Evolutionary conservation across 306 rosid genomes (phyloP).

Genomic region (Macrotyloma uniflorum): DNA sequence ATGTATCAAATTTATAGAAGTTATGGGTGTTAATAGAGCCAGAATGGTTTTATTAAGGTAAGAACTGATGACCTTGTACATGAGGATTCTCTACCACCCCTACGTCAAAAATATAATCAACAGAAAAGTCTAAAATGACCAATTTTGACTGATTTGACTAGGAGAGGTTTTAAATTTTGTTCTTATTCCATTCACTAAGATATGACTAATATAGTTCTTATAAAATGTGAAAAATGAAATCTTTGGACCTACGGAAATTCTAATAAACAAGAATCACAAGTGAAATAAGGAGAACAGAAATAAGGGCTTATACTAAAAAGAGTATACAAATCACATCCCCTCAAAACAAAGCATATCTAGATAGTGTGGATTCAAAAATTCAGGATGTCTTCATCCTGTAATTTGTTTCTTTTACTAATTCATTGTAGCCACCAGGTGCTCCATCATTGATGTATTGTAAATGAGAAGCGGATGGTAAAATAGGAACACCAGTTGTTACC

Average conservation of each 20-base stretch:
- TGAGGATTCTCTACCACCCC: too few species aligned
- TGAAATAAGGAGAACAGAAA: background rate
- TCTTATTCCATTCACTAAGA: too few species aligned
- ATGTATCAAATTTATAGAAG: background rate
- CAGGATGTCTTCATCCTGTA: background rate
- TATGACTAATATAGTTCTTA: too few species aligned
- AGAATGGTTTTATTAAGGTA: background rate
- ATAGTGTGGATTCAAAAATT: background rate
- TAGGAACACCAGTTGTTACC: conserved; percentile 53
- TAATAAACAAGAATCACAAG: background rate
- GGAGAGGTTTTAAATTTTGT: background rate
- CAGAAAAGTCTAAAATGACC: background rate
- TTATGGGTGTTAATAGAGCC: background rate
- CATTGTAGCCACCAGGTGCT: conserved; percentile 16
- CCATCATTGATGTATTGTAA: background rate
- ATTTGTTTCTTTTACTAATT: conserved; percentile 5
- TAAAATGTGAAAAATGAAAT: too few species aligned
- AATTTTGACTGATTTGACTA: background rate
- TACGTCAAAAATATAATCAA: background rate
- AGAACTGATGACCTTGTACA: too few species aligned
- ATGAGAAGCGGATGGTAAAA: background rate
- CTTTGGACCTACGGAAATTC: background rate
- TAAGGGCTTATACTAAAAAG: background rate
- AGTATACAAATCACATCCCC: background rate
- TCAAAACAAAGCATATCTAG: background rate